phyloP scores from a whole-genome alignment of 2,329 filamentous ascomycete genomes.

The Clarireedia hainanense region DNA sequence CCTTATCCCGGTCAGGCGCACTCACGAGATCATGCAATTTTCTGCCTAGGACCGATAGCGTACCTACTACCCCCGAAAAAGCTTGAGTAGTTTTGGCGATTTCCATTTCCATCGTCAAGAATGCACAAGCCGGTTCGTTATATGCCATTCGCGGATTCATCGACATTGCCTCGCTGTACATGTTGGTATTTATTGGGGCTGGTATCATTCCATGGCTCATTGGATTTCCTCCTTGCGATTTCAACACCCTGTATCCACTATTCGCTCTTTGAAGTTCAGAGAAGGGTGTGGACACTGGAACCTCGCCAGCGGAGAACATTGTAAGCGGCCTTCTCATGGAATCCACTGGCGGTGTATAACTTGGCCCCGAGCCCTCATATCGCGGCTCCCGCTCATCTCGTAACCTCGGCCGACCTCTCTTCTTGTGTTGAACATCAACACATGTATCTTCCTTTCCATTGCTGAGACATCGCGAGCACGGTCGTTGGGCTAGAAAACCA shows the following conservation, averaged over 20 bases:
- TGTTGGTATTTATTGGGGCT: slow-evolving; percentile 40
- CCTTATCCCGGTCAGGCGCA: slow-evolving; percentile 43
- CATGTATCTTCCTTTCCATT: slow-evolving; percentile 77
- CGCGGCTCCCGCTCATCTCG: slow-evolving; percentile 61
- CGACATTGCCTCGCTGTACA: slow-evolving; percentile 34
- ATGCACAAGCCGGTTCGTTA: slow-evolving; percentile 46
- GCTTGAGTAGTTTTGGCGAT: slow-evolving; percentile 47
- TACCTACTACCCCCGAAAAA: slow-evolving; percentile 49
- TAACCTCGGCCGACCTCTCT: slow-evolving; percentile 68
- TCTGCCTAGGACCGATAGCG: slow-evolving; percentile 38
- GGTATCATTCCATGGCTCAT: slow-evolving; percentile 38
- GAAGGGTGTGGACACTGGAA: slow-evolving; percentile 37
- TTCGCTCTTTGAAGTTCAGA: slow-evolving; percentile 36
- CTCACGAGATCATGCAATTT: slow-evolving; percentile 48
- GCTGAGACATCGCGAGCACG: slow-evolving; percentile 68
- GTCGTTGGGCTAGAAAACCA: slow-evolving; percentile 53
- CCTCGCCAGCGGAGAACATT: slow-evolving; percentile 38
- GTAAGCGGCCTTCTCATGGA: slow-evolving; percentile 40
- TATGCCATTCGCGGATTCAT: slow-evolving; percentile 27
- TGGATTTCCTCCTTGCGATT: slow-evolving; percentile 38
- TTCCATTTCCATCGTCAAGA: slow-evolving; percentile 50
- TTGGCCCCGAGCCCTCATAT: slow-evolving; percentile 37
- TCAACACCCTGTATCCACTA: slow-evolving; percentile 45
- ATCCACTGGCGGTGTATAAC: slow-evolving; percentile 24
- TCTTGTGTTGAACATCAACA: slow-evolving; percentile 80